phyloP scores from a whole-genome alignment of 176 grass and related monocot species.

The Chrysopogon serrulatus region DNA sequence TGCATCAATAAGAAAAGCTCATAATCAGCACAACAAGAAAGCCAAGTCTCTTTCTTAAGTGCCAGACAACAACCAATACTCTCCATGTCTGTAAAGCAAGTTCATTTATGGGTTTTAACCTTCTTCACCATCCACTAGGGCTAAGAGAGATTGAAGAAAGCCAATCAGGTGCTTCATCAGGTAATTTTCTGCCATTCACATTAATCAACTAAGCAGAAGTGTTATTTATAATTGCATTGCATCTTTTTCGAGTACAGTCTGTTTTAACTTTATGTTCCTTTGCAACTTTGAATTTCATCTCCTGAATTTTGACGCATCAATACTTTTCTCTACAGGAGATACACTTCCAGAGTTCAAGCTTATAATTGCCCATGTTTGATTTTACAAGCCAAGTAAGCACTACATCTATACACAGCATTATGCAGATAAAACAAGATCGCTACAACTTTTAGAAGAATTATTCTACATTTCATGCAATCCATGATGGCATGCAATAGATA shows the following conservation, averaged over 20 bases:
- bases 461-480: neutral
- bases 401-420: neutral
- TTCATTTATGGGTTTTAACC: neutral
- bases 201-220: neutral
- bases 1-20: neutral
- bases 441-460: neutral
- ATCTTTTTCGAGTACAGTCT: neutral
- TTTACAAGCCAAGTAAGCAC: neutral
- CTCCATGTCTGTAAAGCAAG: neutral
- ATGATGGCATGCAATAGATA: neutral
- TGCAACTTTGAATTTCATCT: neutral
- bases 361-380: neutral
- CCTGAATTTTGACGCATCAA: neutral
- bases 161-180: neutral
- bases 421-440: neutral
- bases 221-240: neutral
- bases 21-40: neutral
- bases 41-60: neutral
- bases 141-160: constrained; percentile 14
- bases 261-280: neutral
- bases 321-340: neutral
- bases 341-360: neutral
- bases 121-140: neutral
- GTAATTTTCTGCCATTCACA: constrained; percentile 2
- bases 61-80: neutral